Evolutionary conservation across 768 basidiomycete species (phyloP), one percentile per base, ranked within the genome.

Genomic region (Clavulina sp.): DNA sequence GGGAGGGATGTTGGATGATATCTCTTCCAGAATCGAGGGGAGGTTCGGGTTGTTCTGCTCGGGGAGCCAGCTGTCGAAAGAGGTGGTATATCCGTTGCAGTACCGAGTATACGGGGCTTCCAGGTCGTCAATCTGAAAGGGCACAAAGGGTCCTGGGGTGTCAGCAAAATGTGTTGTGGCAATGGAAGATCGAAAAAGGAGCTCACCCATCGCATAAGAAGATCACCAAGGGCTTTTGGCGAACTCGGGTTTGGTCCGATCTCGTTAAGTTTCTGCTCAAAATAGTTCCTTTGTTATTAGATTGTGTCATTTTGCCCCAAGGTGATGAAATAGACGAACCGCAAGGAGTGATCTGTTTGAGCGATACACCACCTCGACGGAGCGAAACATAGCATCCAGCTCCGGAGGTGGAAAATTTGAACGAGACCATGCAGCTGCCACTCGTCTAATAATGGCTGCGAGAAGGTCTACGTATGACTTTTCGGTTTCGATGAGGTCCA

Each of bases 361-460:
- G 64, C 88, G 84, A 70, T 91, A 99, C 19, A 97, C 78, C 23
- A 74, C 75, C 65, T 99, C 95, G 49, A 97, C 78, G 58, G 81
- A 80, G 57, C 95, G 73, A 66, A 99, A 99, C 85, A 97, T 93
- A 49, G 73, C 66, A 65, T 99, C 95, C 29, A 99, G 73, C 57
- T 86, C 82, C 5, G 76, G 76, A 16, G 95, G 95, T 18, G 95
- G 95, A 34, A 99, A 80, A 64, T 96, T 96, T 36, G 80, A 76
- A 38, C 89, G 72, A 6, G 92, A 95, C 95, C 95, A 99, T 47
- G 95, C 95, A n/a, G 82, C 81, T 6, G 95, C 95, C 3, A 95
- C 84, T 77, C 84, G 88, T 91, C 91, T 77, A 58, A 99, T 95
- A 60, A 96, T 76, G 38, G 81, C 81, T 7, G 88, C 81, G 33